Percentiles rank a stretch among this genome's conserved stretches.
phyloP scores from a whole-genome alignment of 306 rosid genomes.

The Cucurbita ficifolia region DNA sequence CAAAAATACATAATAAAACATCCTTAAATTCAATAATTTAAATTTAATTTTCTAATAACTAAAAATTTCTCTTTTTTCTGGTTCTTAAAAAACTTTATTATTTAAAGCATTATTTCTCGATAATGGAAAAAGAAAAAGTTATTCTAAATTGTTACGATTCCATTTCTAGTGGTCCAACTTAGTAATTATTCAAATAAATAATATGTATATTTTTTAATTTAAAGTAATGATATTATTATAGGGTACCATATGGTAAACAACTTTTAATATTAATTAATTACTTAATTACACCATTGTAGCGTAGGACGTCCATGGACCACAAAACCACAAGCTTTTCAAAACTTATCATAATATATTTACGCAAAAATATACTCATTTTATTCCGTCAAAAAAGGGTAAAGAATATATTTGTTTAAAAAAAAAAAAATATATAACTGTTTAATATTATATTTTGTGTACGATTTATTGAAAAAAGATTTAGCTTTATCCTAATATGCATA shows the following conservation, averaged over 20 bases:
- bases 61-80: too few relatives aligned
- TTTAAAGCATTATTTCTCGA: neutral
- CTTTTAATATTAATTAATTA: neutral
- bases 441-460: too few relatives aligned
- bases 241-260: neutral
- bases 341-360: neutral
- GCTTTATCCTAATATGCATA: too few relatives aligned
- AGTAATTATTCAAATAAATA: neutral
- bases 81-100: too few relatives aligned
- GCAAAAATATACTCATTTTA: neutral
- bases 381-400: neutral
- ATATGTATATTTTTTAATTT: too few relatives aligned
- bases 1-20: too few relatives aligned
- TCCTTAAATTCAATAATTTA: too few relatives aligned
- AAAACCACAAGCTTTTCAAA: neutral
- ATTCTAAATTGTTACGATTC: neutral
- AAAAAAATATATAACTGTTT: neutral
- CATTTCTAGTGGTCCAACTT: neutral
- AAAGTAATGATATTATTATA: neutral
- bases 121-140: neutral
- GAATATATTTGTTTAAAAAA: neutral
- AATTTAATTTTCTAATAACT: too few relatives aligned
- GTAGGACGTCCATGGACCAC: constrained; percentile 1
- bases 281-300: neutral
- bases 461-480: too few relatives aligned